Conservation (phyloP, 306 rosid species). For the Prosopis cineraria region DNA sequence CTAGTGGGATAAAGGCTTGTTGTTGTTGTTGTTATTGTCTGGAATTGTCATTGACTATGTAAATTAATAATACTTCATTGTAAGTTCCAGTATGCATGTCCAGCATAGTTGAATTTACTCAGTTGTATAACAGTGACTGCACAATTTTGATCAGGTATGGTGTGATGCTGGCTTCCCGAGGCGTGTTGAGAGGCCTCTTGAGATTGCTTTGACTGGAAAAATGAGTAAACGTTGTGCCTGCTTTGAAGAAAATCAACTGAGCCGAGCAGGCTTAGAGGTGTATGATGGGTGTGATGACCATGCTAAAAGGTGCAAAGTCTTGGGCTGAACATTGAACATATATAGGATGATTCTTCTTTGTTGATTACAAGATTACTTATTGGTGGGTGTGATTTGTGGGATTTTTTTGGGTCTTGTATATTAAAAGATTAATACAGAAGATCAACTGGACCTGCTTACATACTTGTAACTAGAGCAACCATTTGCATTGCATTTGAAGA, state of each 20-base stretch:
- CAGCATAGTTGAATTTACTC: neutral
- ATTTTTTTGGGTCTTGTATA: neutral
- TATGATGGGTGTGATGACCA: slow-evolving; percentile 78
- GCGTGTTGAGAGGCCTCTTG: slow-evolving; percentile 78
- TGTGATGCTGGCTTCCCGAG: slow-evolving; percentile 88
- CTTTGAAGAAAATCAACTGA: slow-evolving; percentile 73
- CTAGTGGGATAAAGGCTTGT: too few species aligned
- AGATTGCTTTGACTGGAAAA: slow-evolving; percentile 90
- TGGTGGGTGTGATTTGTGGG: neutral
- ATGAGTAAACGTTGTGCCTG: slow-evolving; percentile 93
- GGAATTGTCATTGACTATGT: too few species aligned
- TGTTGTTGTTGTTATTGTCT: too few species aligned
- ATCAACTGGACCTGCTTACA: neutral
- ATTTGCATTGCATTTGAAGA: neutral
- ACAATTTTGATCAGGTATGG: slow-evolving; percentile 76
- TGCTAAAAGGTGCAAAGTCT: slow-evolving; percentile 66
- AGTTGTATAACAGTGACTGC: slow-evolving; percentile 16
- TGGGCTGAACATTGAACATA: slow-evolving; percentile 3
- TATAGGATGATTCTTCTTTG: neutral
- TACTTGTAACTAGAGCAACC: neutral
- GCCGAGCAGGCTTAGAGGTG: slow-evolving; percentile 70
- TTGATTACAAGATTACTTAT: neutral
- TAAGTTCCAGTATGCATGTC: too few species aligned
- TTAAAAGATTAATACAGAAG: neutral
- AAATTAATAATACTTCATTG: too few species aligned